These are phyloP conservation scores for Solioccasus polychromus DNA, from an alignment of 768 basidiomycete species.

Conservation along the genomic window DNA sequence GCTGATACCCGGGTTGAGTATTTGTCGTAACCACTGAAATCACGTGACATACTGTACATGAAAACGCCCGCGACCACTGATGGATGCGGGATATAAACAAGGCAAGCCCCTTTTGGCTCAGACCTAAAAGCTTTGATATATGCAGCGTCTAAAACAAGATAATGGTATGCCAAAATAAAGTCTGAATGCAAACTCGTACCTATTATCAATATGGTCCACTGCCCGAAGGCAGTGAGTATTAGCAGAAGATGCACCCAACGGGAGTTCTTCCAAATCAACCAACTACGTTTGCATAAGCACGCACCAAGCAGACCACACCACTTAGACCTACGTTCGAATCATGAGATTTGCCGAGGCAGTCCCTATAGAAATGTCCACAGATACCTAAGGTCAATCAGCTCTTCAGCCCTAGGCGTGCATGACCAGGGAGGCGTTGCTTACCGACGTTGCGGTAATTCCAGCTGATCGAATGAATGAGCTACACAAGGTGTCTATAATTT, in stretches of 20 bases:
- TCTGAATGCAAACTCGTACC: conserved; percentile 4
- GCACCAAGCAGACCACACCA: neutral
- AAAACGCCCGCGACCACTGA: neutral
- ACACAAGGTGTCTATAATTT: too few relatives aligned
- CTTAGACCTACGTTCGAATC: conserved; percentile 24
- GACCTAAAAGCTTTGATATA: too few relatives aligned
- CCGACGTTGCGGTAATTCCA: too few relatives aligned
- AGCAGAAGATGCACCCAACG: conserved; percentile 11
- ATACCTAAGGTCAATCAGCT: neutral
- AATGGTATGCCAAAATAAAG: neutral
- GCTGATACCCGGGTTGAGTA: conserved; percentile 4
- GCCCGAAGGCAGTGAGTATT: conserved; percentile 12
- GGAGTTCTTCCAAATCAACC: conserved; percentile 24
- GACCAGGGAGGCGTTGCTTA: too few relatives aligned
- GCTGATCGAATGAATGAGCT: too few relatives aligned
- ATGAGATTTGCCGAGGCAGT: conserved; percentile 21
- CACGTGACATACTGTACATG: conserved; percentile 16
- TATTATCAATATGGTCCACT: conserved; percentile 14
- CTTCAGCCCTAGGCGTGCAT: too few relatives aligned
- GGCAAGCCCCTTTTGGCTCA: conserved; percentile 8
- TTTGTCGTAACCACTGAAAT: neutral
- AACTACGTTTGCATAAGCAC: conserved; percentile 13
- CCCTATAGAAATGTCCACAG: conserved; percentile 5
- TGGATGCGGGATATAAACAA: neutral
- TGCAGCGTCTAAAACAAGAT: conserved; percentile 5